Conservation (phyloP, 208 protist genomes). For the Leishmania aethiopica region DNA sequence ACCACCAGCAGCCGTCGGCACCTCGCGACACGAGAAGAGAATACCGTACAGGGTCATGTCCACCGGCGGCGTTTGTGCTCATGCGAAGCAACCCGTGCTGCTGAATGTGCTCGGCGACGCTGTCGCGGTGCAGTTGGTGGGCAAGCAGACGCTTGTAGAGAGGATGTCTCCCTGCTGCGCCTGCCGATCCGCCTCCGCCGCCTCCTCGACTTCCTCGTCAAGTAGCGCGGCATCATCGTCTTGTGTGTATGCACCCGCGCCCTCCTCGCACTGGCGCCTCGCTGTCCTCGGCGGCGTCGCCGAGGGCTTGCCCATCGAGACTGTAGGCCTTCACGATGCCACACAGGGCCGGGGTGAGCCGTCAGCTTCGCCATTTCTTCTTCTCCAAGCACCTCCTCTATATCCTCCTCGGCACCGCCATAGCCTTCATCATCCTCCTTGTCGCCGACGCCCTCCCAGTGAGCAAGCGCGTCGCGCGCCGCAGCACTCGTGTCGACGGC, state of each 20-base stretch:
- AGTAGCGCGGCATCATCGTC: slow-evolving; percentile 15
- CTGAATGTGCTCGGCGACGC: slow-evolving; percentile 33
- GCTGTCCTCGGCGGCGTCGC: slow-evolving; percentile 5
- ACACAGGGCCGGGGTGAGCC: slow-evolving; percentile 15
- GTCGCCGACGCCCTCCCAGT: not conserved
- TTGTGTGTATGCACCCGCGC: not conserved
- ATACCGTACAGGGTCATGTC: slow-evolving; percentile 41
- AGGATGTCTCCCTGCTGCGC: slow-evolving; percentile 37
- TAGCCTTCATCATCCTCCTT: not conserved
- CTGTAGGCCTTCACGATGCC: slow-evolving; percentile 21
- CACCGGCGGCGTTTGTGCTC: slow-evolving; percentile 40
- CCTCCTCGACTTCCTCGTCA: slow-evolving; percentile 35
- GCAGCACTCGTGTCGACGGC: slow-evolving; percentile 27
- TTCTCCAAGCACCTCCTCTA: slow-evolving; percentile 17
- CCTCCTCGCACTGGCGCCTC: not conserved
- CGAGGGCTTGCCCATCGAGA: slow-evolving; percentile 14
- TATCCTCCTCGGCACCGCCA: slow-evolving; percentile 4
- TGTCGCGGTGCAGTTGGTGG: slow-evolving; percentile 31
- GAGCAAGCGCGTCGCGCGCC: slow-evolving; percentile 9
- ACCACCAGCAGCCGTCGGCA: not conserved
- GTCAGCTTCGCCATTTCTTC: slow-evolving; percentile 18
- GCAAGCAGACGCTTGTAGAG: slow-evolving; percentile 37
- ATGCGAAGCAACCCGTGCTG: slow-evolving; percentile 33
- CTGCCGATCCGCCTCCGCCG: slow-evolving; percentile 28
- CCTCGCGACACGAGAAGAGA: slow-evolving; percentile 28